Evolutionary conservation across 305 asterid genomes (phyloP), one percentile per base, ranked within the genome.

Genomic region (Euphrasia arctica): DNA sequence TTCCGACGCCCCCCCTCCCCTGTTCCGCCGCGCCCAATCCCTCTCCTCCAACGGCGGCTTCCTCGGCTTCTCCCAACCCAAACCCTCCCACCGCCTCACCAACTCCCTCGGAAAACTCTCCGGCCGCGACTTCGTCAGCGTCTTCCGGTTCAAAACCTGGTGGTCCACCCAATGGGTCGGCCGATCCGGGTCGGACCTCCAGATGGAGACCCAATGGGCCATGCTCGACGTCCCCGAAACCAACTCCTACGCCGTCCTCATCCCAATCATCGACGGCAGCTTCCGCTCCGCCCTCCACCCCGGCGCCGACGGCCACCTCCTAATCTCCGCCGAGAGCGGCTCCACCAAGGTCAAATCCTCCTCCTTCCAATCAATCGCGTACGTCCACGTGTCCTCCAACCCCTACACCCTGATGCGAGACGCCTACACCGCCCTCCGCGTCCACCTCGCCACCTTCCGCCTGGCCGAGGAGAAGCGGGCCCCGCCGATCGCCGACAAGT

Each of bases 141-240:
- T 89, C 69, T 89, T 89, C 87, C 72, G 96, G 74, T 88, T 86
- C 83, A 88, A 88, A 60, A 86, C 96, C 0, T 88, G 96, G 96
- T 88, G 96, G 96, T 88, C 96, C 0, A 88, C 96, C 28, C 96
- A 88, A 62, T 86, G 96, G 96, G 83, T 78, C 0, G 96, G 96
- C 0, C 79, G 28, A 11, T 79, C 91, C 10, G 95, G 96, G 7
- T 88, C 96, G 7, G 87, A 88, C 64, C 32, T 86, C 12, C 95
- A 86, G 71, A 84, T 82, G 95, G 96, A 88, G 49, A 88, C 91
- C 5, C 96, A 88, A 36, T 88, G 95, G 96, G 67, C 79, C 15
- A 80, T 88, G 81, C 71, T 88, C 0, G 75, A 86, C 34, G 81
- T 85, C 12, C 92, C 95, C 5, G 95, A 86, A 57, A 77, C 67